phyloP scores from a whole-genome alignment of 805 yeast species.

The Metschnikowia continentalis region DNA sequence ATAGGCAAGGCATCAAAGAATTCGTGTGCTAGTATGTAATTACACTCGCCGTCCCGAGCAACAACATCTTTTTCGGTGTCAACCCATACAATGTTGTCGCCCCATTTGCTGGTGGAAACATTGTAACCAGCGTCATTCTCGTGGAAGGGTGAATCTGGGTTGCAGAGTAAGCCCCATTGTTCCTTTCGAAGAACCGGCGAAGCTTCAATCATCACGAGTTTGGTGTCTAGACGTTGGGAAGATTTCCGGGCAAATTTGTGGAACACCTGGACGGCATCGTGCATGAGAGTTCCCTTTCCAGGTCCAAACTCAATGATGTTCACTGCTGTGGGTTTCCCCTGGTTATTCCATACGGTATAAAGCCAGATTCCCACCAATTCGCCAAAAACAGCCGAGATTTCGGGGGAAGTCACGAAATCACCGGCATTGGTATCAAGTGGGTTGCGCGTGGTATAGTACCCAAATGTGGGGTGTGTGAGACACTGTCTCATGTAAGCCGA shows the following conservation, averaged over 20 bases:
- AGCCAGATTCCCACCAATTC: slow-evolving; percentile 79
- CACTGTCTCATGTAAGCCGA: slow-evolving; percentile 79
- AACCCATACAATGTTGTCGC: slow-evolving; percentile 53
- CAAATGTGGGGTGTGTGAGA: slow-evolving; percentile 68
- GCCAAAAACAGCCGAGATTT: slow-evolving; percentile 82
- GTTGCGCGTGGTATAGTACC: slow-evolving; percentile 74
- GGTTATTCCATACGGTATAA: slow-evolving; percentile 53
- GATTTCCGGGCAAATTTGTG: slow-evolving; percentile 32
- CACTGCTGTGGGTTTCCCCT: slow-evolving; percentile 46
- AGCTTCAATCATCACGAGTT: slow-evolving; percentile 64
- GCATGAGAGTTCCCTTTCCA: slow-evolving; percentile 76
- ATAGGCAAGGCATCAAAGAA: slow-evolving; percentile 86
- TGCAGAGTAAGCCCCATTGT: slow-evolving; percentile 51
- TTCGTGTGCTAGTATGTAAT: slow-evolving; percentile 76
- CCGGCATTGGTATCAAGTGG: slow-evolving; percentile 62
- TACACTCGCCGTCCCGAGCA: slow-evolving; percentile 32
- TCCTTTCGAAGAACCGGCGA: slow-evolving; percentile 56
- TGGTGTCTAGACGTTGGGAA: slow-evolving; percentile 27
- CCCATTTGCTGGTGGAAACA: slow-evolving; percentile 45
- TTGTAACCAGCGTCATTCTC: slow-evolving; percentile 29
- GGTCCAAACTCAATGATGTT: slow-evolving; percentile 79
- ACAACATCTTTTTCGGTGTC: slow-evolving; percentile 51
- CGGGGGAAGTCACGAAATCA: slow-evolving; percentile 83
- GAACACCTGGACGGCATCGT: slow-evolving; percentile 53
- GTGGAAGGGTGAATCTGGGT: neutral